Base-by-base conservation (phyloP, 2,329 filamentous ascomycete genomes). In the Penicillium sp. region DNA sequence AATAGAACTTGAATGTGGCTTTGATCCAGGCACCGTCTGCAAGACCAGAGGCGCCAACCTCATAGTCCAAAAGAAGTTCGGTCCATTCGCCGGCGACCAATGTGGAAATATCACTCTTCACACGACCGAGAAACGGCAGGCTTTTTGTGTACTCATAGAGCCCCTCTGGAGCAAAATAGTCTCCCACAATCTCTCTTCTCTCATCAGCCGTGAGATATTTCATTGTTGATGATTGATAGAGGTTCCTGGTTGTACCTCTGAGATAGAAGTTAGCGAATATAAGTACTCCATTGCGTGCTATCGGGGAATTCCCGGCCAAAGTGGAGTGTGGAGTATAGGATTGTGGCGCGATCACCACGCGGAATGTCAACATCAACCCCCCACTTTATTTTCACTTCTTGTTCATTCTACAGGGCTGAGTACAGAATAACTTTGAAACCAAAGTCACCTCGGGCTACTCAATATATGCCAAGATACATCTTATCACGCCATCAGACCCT, bases 21-120 rank as follows among this genome's bases (percentile, higher is more conserved):
- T 58, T 58, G 9, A 58, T 58, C 55, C 55, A 58, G 23, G 55
- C 55, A 14, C 55, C 55, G 31, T 58, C 51, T 13, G 55, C 55
- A 9, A 58, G 39, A 16, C 55, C 51, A 1, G 51, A 58, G 8
- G 46, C 55, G 10, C 55, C 55, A 14, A 58, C 55, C 21, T 51
- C 51, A 45, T 58, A 58, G 7, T 51, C 48, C 5, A 58, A 31
- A 11, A 24, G 11, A 26, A 54, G 43, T 24, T 58, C 55, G 13
- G 51, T 58, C 55, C 51, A 58, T 42, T 58, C 48, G 11, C 51
- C 55, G n/a, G 55, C 55, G 9, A 48, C 37, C 8, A 58, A 44
- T 14, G 51, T 29, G 10, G 10, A 34, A 1, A 36, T 19, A 21
- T 52, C 31, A 26, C 55, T 58, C 5, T 40, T 54, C 1, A 58